phyloP scores from a whole-genome alignment of 441 rosid species.

The Gossypium trilobum region DNA sequence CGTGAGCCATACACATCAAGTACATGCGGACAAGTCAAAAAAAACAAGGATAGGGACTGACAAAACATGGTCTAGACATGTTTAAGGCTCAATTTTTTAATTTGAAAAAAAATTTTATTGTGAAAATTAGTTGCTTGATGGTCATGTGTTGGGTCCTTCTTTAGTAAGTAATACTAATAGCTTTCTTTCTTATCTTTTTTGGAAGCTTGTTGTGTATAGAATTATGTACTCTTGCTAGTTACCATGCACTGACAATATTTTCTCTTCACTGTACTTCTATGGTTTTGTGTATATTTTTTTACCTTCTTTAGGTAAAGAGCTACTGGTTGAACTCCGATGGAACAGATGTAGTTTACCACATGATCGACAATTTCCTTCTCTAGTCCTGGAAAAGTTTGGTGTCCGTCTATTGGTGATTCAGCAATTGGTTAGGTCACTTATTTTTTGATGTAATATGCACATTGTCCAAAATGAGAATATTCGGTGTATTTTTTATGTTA shows the following conservation, averaged over 20 bases:
- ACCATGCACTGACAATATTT: neutral
- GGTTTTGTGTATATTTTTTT: slow-evolving; percentile 6
- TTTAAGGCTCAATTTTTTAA: neutral
- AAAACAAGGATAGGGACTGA: neutral
- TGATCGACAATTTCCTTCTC: slow-evolving; percentile 76
- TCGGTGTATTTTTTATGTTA: slow-evolving; percentile 14
- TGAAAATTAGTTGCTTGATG: neutral
- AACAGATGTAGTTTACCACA: slow-evolving; percentile 75
- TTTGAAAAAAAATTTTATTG: neutral
- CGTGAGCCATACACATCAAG: neutral
- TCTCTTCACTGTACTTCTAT: neutral
- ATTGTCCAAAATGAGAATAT: slow-evolving; percentile 13
- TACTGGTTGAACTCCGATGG: slow-evolving; percentile 89
- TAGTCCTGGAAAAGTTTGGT: slow-evolving; percentile 25
- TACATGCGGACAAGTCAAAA: neutral
- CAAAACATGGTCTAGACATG: neutral
- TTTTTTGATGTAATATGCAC: slow-evolving; percentile 14
- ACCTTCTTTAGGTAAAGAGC: slow-evolving; percentile 55
- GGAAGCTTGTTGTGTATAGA: neutral
- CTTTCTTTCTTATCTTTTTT: neutral
- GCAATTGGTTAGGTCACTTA: slow-evolving; percentile 17
- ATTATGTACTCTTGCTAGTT: neutral
- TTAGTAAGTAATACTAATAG: neutral
- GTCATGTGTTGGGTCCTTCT: neutral
- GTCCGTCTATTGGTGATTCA: slow-evolving; percentile 13